phyloP scores from a whole-genome alignment of 352 stramenopile species.

The Phytopythium mirpurense region DNA sequence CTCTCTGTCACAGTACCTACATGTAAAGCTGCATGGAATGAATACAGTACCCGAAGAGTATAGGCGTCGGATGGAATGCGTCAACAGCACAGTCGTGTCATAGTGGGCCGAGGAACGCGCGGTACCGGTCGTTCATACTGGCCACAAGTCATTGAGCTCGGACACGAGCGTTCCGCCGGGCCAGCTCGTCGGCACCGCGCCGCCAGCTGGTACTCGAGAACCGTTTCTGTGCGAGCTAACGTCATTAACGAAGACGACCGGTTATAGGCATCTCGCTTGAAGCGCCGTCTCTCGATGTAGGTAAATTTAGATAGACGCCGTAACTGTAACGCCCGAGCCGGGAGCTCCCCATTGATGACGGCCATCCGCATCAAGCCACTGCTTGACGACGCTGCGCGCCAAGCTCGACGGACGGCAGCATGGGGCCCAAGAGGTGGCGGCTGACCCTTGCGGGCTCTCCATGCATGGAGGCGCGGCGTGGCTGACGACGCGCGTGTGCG shows the following conservation, averaged over 20 bases:
- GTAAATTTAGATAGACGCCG: too few species aligned
- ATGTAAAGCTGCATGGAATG: too few species aligned
- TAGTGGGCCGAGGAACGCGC: background rate
- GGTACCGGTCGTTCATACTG: background rate
- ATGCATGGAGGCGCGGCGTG: background rate
- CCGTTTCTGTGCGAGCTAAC: background rate
- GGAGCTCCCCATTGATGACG: too few species aligned
- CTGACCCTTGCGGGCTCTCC: too few species aligned
- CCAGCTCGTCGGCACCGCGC: background rate
- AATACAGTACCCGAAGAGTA: background rate
- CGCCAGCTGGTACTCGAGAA: background rate
- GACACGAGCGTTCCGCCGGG: background rate
- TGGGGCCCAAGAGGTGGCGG: conserved; percentile 42
- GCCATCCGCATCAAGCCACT: too few species aligned
- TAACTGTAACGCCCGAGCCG: too few species aligned
- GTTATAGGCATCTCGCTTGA: too few species aligned
- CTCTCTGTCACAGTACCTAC: too few species aligned
- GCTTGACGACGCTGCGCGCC: too few species aligned
- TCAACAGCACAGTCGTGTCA: too few species aligned
- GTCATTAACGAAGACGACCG: background rate
- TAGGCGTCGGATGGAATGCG: background rate
- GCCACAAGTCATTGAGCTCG: background rate
- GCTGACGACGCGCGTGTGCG: background rate
- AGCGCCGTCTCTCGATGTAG: too few species aligned
- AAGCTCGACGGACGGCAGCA: conserved; percentile 6